phyloP scores from a whole-genome alignment of 2,329 filamentous ascomycete species.

The Tolypocladium album region DNA sequence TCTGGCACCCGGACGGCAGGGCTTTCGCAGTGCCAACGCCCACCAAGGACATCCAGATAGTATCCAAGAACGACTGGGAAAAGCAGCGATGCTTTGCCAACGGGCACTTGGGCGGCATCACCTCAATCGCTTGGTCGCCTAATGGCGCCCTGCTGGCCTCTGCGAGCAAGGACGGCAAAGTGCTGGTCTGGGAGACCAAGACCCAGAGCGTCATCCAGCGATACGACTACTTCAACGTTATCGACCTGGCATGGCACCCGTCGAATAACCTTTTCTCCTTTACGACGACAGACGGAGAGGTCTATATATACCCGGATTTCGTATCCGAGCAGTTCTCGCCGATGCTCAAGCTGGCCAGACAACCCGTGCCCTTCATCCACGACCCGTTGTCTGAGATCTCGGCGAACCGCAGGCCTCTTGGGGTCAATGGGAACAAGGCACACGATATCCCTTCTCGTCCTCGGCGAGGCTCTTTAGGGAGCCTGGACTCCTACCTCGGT shows the following conservation, averaged over 20 bases:
- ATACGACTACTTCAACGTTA: constrained; percentile 72
- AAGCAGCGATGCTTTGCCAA: constrained; percentile 69
- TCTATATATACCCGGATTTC: constrained; percentile 77
- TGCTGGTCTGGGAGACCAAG: constrained; percentile 81
- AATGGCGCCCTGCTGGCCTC: constrained; percentile 81
- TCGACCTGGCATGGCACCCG: constrained; percentile 85
- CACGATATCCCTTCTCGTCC: constrained; percentile 35
- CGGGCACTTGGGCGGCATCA: constrained; percentile 76
- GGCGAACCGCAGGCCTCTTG: constrained; percentile 48
- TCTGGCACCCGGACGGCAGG: constrained; percentile 91
- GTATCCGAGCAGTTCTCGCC: constrained; percentile 46
- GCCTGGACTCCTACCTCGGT: constrained; percentile 72
- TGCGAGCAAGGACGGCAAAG: constrained; percentile 55
- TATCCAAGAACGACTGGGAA: constrained; percentile 86
- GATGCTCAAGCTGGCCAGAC: constrained; percentile 46
- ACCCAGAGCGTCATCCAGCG: constrained; percentile 72
- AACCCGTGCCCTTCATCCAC: constrained; percentile 78
- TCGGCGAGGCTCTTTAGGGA: constrained; percentile 58
- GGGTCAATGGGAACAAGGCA: constrained; percentile 41
- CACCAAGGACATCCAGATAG: constrained; percentile 71
- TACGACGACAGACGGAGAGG: constrained; percentile 82
- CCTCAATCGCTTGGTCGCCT: constrained; percentile 82
- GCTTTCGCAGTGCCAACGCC: constrained; percentile 81
- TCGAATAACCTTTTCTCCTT: constrained; percentile 82
- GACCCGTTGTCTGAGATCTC: constrained; percentile 63